Conservation (phyloP, 2,329 filamentous ascomycete species). For the Cordyceps militaris region DNA sequence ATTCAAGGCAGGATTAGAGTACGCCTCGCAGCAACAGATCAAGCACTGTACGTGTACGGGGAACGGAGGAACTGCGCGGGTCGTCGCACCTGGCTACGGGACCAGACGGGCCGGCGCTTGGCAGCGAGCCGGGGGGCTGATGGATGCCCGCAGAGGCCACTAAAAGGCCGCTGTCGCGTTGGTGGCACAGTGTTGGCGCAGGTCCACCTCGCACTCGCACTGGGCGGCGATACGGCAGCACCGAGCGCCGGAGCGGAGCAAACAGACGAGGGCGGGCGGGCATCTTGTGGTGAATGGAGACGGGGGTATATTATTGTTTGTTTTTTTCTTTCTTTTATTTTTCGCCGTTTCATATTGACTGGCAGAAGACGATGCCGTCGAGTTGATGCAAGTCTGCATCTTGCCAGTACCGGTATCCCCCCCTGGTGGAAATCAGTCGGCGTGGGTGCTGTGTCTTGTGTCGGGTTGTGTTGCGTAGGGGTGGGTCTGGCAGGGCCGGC, state of each 20-base stretch:
- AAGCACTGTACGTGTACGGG: neutral
- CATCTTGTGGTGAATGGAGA: neutral
- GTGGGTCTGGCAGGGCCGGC: slow-evolving; percentile 6
- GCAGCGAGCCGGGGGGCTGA: neutral
- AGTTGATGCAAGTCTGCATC: neutral
- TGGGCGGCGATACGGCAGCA: slow-evolving; percentile 7
- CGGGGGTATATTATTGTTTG: neutral
- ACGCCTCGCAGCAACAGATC: neutral
- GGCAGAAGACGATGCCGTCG: no score
- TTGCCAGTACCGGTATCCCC: neutral
- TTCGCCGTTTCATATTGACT: no score
- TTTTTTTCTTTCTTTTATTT: no score
- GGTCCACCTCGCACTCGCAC: neutral
- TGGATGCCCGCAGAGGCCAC: neutral
- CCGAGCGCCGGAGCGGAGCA: slow-evolving; percentile 7
- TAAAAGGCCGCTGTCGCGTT: neutral
- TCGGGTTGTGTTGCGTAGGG: slow-evolving; percentile 7
- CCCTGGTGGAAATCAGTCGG: neutral
- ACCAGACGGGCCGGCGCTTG: slow-evolving; percentile 2
- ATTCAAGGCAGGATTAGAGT: no score
- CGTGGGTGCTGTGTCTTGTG: neutral
- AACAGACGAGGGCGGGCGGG: neutral
- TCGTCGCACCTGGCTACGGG: no score
- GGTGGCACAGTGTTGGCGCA: neutral
- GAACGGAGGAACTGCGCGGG: no score